Conservation (phyloP, 2,329 filamentous ascomycete species). For the Beauveria sp. region DNA sequence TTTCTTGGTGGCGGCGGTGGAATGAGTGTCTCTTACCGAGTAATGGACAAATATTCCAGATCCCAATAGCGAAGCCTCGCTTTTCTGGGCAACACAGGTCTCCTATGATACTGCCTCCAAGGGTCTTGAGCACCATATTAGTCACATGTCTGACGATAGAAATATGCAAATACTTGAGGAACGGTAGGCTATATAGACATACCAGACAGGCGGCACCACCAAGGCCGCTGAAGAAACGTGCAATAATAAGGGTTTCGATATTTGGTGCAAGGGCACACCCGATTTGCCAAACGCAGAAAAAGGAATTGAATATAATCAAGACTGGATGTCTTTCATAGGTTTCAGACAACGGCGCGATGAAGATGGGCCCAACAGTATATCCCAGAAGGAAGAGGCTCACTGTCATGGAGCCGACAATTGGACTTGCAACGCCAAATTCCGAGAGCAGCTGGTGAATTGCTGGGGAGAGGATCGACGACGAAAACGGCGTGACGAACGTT, state of each 20-base stretch:
- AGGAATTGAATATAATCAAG: constrained; percentile 33
- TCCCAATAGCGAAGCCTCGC: constrained; percentile 56
- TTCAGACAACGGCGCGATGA: neutral
- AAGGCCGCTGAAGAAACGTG: constrained; percentile 53
- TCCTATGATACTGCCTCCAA: constrained; percentile 57
- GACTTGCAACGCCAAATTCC: constrained; percentile 14
- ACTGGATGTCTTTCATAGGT: constrained; percentile 14
- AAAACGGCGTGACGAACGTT: constrained; percentile 18
- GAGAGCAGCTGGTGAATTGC: constrained; percentile 11
- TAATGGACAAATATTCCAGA: constrained; percentile 56
- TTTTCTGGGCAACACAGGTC: constrained; percentile 54
- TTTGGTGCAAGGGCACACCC: constrained; percentile 45
- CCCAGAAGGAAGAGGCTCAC: constrained; percentile 2
- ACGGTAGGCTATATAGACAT: too few relatives aligned
- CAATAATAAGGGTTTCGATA: constrained; percentile 54
- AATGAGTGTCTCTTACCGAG: constrained; percentile 28
- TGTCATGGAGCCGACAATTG: neutral
- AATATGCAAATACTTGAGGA: too few relatives aligned
- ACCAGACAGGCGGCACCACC: constrained; percentile 52
- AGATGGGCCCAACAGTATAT: constrained; percentile 3
- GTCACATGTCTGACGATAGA: too few relatives aligned
- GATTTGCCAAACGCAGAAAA: constrained; percentile 46
- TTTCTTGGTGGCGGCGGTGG: too few relatives aligned
- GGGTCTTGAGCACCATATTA: constrained; percentile 31
- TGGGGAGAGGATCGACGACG: constrained; percentile 14